Conservation (phyloP, 805 yeast genomes). For the Metschnikowia koreensis region DNA sequence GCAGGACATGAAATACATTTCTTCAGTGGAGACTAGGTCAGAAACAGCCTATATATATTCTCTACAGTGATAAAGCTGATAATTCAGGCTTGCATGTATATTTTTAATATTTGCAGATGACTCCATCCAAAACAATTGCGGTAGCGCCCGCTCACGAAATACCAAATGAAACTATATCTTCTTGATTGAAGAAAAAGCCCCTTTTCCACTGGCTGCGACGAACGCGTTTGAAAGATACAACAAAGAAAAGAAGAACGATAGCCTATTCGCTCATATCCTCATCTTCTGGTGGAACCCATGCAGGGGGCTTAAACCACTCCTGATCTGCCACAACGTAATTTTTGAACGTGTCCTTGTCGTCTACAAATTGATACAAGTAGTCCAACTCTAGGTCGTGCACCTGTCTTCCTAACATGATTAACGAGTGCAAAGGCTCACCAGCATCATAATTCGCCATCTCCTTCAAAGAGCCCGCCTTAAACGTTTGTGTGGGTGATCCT, state of each 20-base stretch:
- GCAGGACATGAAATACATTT: too few relatives aligned
- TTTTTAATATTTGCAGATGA: too few relatives aligned
- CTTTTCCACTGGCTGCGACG: too few relatives aligned
- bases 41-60: too few relatives aligned
- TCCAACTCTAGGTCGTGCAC: constrained; percentile 92
- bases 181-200: too few relatives aligned
- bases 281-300: constrained; percentile 51
- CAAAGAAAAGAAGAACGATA: background rate
- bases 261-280: constrained; percentile 22
- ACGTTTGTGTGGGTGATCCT: constrained; percentile 80
- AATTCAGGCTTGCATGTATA: too few relatives aligned
- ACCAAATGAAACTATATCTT: too few relatives aligned
- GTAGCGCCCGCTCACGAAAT: too few relatives aligned
- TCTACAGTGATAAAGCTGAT: too few relatives aligned
- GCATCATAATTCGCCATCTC: constrained; percentile 81
- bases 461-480: constrained; percentile 79
- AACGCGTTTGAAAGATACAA: background rate
- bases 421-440: constrained; percentile 92
- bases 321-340: constrained; percentile 48
- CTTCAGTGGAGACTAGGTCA: too few relatives aligned
- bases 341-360: constrained; percentile 52
- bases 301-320: constrained; percentile 70
- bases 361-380: constrained; percentile 73
- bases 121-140: too few relatives aligned
- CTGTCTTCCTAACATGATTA: constrained; percentile 87